These are phyloP conservation scores for Cenchrus americanus DNA, from an alignment of 176 grass and related monocot genomes.

Conservation along the genomic window DNA sequence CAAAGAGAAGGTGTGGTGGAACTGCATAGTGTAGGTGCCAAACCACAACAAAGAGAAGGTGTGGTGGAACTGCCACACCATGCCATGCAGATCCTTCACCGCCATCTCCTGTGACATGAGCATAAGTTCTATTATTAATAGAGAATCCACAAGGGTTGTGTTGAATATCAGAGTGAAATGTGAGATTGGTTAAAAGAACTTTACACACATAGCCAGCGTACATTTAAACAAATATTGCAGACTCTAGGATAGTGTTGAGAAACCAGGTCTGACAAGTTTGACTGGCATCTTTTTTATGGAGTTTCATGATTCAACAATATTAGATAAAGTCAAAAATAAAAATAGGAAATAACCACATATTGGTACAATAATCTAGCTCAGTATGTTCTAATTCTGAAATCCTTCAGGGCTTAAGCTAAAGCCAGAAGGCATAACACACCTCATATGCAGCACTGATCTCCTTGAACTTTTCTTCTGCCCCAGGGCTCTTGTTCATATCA, in stretches of 20 bases:
- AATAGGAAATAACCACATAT: neutral
- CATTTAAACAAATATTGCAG: no score
- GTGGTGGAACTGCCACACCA: no score
- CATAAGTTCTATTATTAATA: no score
- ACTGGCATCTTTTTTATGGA: neutral
- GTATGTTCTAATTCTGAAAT: neutral
- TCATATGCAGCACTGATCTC: slow-evolving; percentile 98
- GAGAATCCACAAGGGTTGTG: no score
- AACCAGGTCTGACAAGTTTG: neutral
- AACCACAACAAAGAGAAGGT: no score
- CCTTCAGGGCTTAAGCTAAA: neutral
- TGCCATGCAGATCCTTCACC: no score
- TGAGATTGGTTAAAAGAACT: no score
- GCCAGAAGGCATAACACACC: slow-evolving; percentile 52
- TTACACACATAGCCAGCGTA: no score
- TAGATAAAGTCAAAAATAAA: neutral
- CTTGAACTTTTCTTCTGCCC: slow-evolving; percentile 96
- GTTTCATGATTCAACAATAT: neutral
- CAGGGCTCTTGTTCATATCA: slow-evolving; percentile 89
- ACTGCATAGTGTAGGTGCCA: no score
- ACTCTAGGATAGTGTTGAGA: neutral
- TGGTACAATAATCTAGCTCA: neutral
- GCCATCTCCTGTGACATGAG: no score
- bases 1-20: no score
- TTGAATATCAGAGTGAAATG: no score